Evolutionary conservation across 2,329 filamentous ascomycete species (phyloP), one percentile per base, ranked within the genome.

Genomic region (Cercospora sesami): DNA sequence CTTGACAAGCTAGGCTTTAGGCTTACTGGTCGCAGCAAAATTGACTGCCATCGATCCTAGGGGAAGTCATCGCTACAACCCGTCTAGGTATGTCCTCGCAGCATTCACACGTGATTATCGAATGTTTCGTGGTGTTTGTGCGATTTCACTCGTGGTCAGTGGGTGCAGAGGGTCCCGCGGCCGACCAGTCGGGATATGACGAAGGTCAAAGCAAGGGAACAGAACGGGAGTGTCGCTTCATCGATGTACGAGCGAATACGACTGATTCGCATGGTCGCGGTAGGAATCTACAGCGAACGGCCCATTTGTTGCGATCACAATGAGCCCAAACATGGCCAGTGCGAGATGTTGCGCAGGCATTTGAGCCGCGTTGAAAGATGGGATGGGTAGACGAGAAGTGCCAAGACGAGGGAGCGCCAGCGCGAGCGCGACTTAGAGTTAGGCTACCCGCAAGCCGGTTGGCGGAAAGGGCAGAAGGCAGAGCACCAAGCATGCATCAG

Each of bases 251-350:
- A 39, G 21, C 16, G 16, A 14, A 45, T 21, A 8, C n/a, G 10
- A 28, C 26, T 28, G 26, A 28, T 28, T 28, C 26, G 26, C 26
- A 28, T 28, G 26, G 26, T 28, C 4, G 26, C 7, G 26, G 7
- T 28, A 4, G 26, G 26, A 28, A 4, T 28, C 26, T 28, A 28
- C 26, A 28, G 7, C 7, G 33, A 64, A 55, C 55, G 16, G n/a
- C 26, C 36, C 18, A 23, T 21, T 58, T 39, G 16, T 18, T 51
- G 7, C 33, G 70, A 71, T 58, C 69, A 57, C 18, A 75, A 75
- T 62, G 73, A 75, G 70, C 69, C 39, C 72, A 72, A 73, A 75
- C 42, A 75, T 63, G 58, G 69, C 53, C 18, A 57, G 65, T 23
- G 28, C 48, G 31, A 30, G 28, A 31, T 51, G 45, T 55, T 51